Base-by-base conservation (phyloP, 495 filamentous ascomycete species). In the Mytilinidion resinicola region DNA sequence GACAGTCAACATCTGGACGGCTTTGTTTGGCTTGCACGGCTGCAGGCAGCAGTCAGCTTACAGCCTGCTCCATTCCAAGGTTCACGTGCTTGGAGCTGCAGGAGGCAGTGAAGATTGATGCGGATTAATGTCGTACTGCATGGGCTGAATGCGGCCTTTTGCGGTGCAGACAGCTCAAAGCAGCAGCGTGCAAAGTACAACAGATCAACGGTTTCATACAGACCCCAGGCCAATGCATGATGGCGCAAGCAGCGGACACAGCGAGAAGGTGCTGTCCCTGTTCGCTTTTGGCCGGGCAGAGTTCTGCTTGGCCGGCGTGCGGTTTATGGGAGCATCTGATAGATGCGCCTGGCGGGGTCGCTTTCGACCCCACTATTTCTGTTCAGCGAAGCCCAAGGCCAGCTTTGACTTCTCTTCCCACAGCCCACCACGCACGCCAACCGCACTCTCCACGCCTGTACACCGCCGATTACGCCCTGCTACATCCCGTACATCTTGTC, bases 221-320 rank as follows among this genome's bases (percentile, higher is more conserved):
- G 46, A 30, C 46, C 46, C 46, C 46, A 49, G 14, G 17, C 12
- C 14, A 30, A 19, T 55, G 60, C 55, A 52, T 64, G 60, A 63
- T 62, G 52, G 63, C 60, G 60, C 63, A 60, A 62, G 63, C 39
- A 57, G 63, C 63, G 63, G 55, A 39, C 51, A 34, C 10, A 19
- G 52, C 42, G 37, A 43, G 36, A 44, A 30, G 25, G 19, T 43
- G 12, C 12, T 15, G n/a, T 15, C 42, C 5, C 42, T 46, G 42
- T 12, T 17, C 5, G 42, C 15, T 20, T 46, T 25, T 49, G 21
- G 46, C 46, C 46, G 21, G 46, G 19, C 46, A 49, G 46, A 19
- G 21, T 19, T 25, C 17, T 20, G 17, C 21, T 49, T 49, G 8
- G 46, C 42, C 20, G 42, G 15, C 20, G 21, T 25, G 46, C 46